phyloP scores from a whole-genome alignment of 1,284 basidiomycete genomes.

The Athelia psychrophila region DNA sequence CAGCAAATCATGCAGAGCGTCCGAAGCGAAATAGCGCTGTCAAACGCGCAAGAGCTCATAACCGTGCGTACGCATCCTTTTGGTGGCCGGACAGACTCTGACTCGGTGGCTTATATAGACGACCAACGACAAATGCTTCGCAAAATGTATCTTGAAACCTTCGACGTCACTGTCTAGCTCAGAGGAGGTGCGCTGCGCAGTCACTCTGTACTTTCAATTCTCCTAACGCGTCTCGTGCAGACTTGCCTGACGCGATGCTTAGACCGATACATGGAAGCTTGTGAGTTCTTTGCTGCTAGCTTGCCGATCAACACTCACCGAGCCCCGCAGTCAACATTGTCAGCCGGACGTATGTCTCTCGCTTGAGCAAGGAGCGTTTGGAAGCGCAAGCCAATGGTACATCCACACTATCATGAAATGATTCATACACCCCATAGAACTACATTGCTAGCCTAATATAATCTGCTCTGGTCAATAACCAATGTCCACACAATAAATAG shows the following conservation, averaged over 20 bases:
- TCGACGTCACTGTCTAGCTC: constrained; percentile 63
- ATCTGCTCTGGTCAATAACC: too few species aligned
- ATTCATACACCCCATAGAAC: too few species aligned
- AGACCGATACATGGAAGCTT: constrained; percentile 82
- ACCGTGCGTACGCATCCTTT: constrained; percentile 59
- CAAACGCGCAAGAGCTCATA: constrained; percentile 81
- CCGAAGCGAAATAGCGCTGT: constrained; percentile 67
- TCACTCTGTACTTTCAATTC: neutral
- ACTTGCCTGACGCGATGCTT: constrained; percentile 74
- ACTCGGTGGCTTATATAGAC: too few species aligned
- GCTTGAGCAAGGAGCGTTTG: constrained; percentile 31
- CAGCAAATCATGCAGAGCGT: constrained; percentile 71
- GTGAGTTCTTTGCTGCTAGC: constrained; percentile 42
- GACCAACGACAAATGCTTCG: constrained; percentile 75
- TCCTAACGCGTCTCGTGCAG: constrained; percentile 31
- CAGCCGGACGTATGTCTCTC: constrained; percentile 60
- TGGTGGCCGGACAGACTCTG: too few species aligned
- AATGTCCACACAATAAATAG: too few species aligned
- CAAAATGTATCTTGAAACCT: constrained; percentile 79
- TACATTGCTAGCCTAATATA: too few species aligned
- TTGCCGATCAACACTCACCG: constrained; percentile 3
- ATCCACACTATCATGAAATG: too few species aligned
- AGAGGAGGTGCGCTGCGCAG: constrained; percentile 55
- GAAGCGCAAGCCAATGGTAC: neutral
- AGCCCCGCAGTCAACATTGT: constrained; percentile 64